Evolutionary conservation across 495 filamentous ascomycete genomes (phyloP), one percentile per base, ranked within the genome.

Genomic region (Letharia lupina): DNA sequence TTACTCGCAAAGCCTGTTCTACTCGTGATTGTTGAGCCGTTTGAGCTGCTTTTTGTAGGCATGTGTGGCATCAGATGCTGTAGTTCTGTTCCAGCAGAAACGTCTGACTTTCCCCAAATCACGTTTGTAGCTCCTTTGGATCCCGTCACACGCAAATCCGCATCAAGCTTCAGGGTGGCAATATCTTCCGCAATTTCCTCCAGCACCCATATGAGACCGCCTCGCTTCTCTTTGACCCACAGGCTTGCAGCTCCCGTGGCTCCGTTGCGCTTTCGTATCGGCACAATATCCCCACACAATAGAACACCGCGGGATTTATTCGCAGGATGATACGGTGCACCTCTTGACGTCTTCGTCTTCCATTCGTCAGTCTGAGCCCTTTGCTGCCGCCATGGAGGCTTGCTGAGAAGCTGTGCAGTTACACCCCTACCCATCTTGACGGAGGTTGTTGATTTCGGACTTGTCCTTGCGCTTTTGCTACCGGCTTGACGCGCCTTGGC

Each of bases 161-260:
- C 83, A 70, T 93, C 91, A 35, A 91, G 81, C 37, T 74, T 81
- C 13, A 98, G 70, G 64, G 82, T 81, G 39, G 89, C 91, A 45
- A 93, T 86, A 73, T 98, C 92, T 78, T 98, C 94, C 63, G 91
- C 91, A 62, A 98, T 97, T 75, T 98, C 94, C 76, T 98, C 94
- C 7, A 98, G 73, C 20, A 98, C 94, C 94, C 94, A 98, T 62
- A 98, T 97, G 60, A 98, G 74, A 10, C 93, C 91, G 57, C 91
- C 90, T 54, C 85, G 84, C 74, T 98, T 98, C 75, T 98, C 94
- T 79, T 97, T 98, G 0, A 98, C 94, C 94, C 94, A 98, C 41
- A 98, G 79, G 73, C 91, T 97, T 45, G 94, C 94, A 45, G 93
- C 89, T 2, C 95, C 94, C 1, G 87, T 91, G 23, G 87, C 83